phyloP scores from a whole-genome alignment of 2,329 filamentous ascomycete species.

The Monilinia aucupariae region DNA sequence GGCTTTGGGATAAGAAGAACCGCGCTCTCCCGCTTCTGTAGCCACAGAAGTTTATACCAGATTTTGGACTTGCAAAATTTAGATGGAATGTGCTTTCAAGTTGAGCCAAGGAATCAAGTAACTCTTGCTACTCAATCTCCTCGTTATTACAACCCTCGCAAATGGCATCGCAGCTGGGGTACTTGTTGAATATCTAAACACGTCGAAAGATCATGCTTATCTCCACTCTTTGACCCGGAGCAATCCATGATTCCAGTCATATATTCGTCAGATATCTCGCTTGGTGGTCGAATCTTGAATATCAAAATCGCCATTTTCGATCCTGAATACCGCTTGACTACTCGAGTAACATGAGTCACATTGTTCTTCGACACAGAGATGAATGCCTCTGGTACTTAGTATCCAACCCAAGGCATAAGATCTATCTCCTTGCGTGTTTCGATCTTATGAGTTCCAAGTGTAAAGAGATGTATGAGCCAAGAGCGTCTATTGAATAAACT shows the following conservation, averaged over 20 bases:
- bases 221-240: constrained; percentile 32
- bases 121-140: background rate
- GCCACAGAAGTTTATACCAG: background rate
- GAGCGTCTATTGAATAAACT: constrained; percentile 33
- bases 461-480: constrained; percentile 30
- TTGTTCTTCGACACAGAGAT: constrained; percentile 30
- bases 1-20: background rate
- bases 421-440: constrained; percentile 19
- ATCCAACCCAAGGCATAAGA: background rate
- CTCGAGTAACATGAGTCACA: constrained; percentile 23
- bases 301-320: constrained; percentile 31
- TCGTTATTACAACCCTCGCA: background rate
- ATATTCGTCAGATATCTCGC: constrained; percentile 25
- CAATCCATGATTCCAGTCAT: constrained; percentile 29
- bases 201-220: constrained; percentile 34
- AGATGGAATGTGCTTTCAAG: background rate
- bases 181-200: background rate
- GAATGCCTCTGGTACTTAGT: constrained; percentile 21
- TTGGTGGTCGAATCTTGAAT: constrained; percentile 29
- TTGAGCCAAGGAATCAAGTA: background rate
- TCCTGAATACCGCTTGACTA: constrained; percentile 22
- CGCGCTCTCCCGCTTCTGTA: background rate
- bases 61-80: background rate
- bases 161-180: background rate
- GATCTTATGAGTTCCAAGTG: constrained; percentile 34